Conservation (phyloP, 805 yeast genomes). For the Saturnispora zaruensis region DNA sequence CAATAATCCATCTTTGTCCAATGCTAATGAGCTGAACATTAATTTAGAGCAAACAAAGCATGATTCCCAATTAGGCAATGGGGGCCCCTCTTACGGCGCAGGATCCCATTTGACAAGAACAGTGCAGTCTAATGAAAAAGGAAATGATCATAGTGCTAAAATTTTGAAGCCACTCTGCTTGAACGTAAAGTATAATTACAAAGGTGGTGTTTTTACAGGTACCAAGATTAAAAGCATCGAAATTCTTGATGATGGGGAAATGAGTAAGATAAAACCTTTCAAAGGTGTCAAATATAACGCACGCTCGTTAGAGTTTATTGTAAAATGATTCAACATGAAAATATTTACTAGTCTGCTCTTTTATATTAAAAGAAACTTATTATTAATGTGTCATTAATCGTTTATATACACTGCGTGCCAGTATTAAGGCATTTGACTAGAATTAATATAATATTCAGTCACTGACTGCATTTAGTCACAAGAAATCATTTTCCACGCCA, state of each 20-base stretch:
- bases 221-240: slow-evolving; percentile 57
- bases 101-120: neutral
- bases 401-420: neutral
- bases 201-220: slow-evolving; percentile 72
- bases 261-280: slow-evolving; percentile 60
- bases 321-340: slow-evolving; percentile 21
- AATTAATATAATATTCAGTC: too few species aligned
- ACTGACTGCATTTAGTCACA: too few species aligned
- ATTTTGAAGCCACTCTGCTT: slow-evolving; percentile 36
- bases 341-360: neutral
- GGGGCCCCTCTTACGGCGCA: neutral
- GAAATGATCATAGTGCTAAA: neutral
- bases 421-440: neutral
- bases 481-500: neutral
- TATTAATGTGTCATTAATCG: neutral
- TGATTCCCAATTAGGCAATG: neutral
- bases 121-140: neutral
- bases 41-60: neutral
- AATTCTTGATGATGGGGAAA: slow-evolving; percentile 45
- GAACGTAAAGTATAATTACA: slow-evolving; percentile 44
- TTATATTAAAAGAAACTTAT: neutral
- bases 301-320: slow-evolving; percentile 47
- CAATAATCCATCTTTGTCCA: neutral
- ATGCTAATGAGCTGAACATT: neutral
- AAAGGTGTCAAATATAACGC: slow-evolving; percentile 87